These are phyloP conservation scores for Jackrogersella minutella DNA, from an alignment of 495 filamentous ascomycete genomes.

Conservation along the genomic window DNA sequence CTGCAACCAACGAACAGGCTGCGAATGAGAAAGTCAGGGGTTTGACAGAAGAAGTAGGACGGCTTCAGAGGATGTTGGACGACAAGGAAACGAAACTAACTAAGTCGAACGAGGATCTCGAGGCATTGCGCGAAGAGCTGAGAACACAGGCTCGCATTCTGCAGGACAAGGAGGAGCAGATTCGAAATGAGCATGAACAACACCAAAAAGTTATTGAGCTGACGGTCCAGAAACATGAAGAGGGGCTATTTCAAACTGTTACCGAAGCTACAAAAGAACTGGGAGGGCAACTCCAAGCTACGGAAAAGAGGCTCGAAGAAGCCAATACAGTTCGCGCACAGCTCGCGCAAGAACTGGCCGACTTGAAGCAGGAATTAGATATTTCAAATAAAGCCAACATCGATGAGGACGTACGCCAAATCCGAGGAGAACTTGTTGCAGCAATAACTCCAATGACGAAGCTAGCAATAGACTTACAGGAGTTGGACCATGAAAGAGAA, in stretches of 20 bases:
- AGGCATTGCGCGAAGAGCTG: slow-evolving; percentile 34
- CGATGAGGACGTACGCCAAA: slow-evolving; percentile 22
- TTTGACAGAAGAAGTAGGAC: slow-evolving; percentile 16
- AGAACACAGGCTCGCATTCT: slow-evolving; percentile 12
- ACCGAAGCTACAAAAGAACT: slow-evolving; percentile 28
- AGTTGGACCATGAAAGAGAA: slow-evolving; percentile 23
- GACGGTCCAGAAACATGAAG: slow-evolving; percentile 30
- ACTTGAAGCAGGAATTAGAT: slow-evolving; percentile 21
- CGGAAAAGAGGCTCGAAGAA: slow-evolving; percentile 32
- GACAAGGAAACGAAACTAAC: slow-evolving; percentile 22
- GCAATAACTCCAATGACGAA: slow-evolving; percentile 8
- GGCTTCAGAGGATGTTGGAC: slow-evolving; percentile 10
- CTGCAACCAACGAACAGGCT: slow-evolving; percentile 4
- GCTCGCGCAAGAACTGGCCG: slow-evolving; percentile 34
- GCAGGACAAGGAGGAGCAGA: slow-evolving; percentile 16
- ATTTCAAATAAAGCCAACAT: slow-evolving; percentile 7
- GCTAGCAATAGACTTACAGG: slow-evolving; percentile 17
- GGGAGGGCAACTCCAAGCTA: slow-evolving; percentile 11
- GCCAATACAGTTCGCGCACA: slow-evolving; percentile 17
- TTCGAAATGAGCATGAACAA: slow-evolving; percentile 23
- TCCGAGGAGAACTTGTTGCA: slow-evolving; percentile 21
- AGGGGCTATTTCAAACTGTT: slow-evolving; percentile 22
- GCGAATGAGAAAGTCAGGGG: slow-evolving; percentile 6
- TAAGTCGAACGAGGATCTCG: slow-evolving; percentile 24
- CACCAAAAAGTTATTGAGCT: slow-evolving; percentile 20